phyloP scores from a whole-genome alignment of 176 grass and related monocot species.

The Themeda triandra region DNA sequence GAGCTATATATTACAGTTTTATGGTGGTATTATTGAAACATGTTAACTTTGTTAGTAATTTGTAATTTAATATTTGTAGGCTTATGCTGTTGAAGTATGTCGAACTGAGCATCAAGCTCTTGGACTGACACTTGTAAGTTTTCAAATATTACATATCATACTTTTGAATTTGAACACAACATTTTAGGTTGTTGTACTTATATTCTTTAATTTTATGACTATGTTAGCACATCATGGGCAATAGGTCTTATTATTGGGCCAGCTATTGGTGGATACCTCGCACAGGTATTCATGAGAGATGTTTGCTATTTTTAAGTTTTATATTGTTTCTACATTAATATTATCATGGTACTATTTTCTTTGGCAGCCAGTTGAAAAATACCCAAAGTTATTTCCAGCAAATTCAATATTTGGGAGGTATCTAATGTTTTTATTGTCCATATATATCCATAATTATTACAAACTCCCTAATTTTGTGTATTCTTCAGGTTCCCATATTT shows the following conservation, averaged over 20 bases:
- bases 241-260: no score
- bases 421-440: not conserved
- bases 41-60: no score
- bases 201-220: not conserved
- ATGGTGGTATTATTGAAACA: no score
- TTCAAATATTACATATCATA: not conserved
- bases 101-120: no score
- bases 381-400: not conserved
- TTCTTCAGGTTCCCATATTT: constrained; percentile 68
- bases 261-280: no score
- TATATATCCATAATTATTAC: not conserved
- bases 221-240: no score
- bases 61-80: not conserved
- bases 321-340: not conserved
- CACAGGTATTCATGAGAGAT: not conserved
- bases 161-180: not conserved
- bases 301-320: not conserved
- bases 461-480: not conserved
- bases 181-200: no score
- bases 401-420: not conserved
- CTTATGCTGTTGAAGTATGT: no score
- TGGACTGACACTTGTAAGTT: no score
- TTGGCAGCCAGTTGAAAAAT: not conserved
- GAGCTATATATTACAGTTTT: no score
- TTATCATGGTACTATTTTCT: not conserved